Base-by-base conservation (phyloP, 2,329 filamentous ascomycete species). In the Talaromyces marneffei region DNA sequence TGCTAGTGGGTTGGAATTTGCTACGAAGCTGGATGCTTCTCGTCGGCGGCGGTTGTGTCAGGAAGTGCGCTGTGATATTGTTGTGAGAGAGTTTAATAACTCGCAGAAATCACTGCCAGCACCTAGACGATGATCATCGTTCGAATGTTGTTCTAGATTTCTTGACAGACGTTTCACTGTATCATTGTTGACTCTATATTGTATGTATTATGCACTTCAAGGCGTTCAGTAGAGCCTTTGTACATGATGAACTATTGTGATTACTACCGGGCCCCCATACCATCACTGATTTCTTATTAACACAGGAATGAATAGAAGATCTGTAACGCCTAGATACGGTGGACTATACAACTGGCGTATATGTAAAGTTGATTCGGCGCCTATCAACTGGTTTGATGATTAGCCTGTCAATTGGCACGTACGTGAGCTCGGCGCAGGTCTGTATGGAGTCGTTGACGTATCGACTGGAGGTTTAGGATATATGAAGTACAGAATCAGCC, bases 1-100 rank as follows among this genome's bases (percentile, higher is more conserved):
- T 65, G 93, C 94, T 1, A 92, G 89, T 66, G 94, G 94, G 4
- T 79, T 99, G 69, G 92, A 97, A 73, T 99, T 99, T 77, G 91
- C 91, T 29, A 82, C 83, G 20, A 89, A 93, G 78, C 77, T 99
- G 71, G 89, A 92, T 5, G 74, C 82, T 2, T 80, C 86, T 70
- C 84, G 92, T 68, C 83, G 90, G 71, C 92, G 86, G 78, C 84
- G 88, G 64, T 80, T 99, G 58, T 99, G 94, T 75, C 82, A 90
- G 66, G 93, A 99, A 72, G 84, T 92, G n/a, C 84, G 82, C 64
- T 99, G 94, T 76, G 85, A 89, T 5, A 79, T 97, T 62, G 80
- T 94, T 58, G 88, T 97, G 62, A 88, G 87, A 74, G 91, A 99
- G 67, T 99, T 81, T 64, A 78, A 85, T 72, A 83, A 80, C 66